These are phyloP conservation scores for Rostrohypoxylon terebratum DNA, from an alignment of 495 filamentous ascomycete species.

Conservation along the genomic window DNA sequence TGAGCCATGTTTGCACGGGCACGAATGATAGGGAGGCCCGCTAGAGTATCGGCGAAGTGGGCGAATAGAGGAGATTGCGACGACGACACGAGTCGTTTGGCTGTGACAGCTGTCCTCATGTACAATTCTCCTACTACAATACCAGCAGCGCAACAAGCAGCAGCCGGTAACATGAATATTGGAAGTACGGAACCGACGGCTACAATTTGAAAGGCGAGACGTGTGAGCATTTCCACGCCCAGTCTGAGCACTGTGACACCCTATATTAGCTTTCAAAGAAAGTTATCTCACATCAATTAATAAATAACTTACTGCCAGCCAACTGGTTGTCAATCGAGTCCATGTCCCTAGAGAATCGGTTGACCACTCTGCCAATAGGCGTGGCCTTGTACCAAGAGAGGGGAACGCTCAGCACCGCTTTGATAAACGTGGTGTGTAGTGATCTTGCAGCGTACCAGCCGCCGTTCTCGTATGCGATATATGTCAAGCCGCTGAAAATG, in stretches of 20 bases:
- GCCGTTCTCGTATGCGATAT: conserved; percentile 53
- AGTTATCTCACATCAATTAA: not conserved
- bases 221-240: conserved; percentile 54
- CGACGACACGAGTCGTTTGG: conserved; percentile 58
- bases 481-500: conserved; percentile 48
- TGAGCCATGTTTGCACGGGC: conserved; percentile 59
- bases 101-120: conserved; percentile 59
- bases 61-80: conserved; percentile 63
- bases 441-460: conserved; percentile 60
- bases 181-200: conserved; percentile 64
- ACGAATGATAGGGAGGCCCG: conserved; percentile 61
- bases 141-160: conserved; percentile 56
- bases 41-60: conserved; percentile 63
- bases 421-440: conserved; percentile 60
- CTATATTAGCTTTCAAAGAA: conserved; percentile 7
- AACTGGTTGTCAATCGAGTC: conserved; percentile 55
- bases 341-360: conserved; percentile 67
- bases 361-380: conserved; percentile 67
- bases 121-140: conserved; percentile 62
- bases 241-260: conserved; percentile 49
- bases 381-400: conserved; percentile 67
- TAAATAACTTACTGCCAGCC: conserved; percentile 46
- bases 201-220: conserved; percentile 57
- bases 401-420: conserved; percentile 61
- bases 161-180: conserved; percentile 60